A percentile compares a stretch with the other conserved stretches of the same genome.
These are phyloP conservation scores for Lycium ferocissimum DNA, from an alignment of 257 asterid species.

Conservation along the genomic window DNA sequence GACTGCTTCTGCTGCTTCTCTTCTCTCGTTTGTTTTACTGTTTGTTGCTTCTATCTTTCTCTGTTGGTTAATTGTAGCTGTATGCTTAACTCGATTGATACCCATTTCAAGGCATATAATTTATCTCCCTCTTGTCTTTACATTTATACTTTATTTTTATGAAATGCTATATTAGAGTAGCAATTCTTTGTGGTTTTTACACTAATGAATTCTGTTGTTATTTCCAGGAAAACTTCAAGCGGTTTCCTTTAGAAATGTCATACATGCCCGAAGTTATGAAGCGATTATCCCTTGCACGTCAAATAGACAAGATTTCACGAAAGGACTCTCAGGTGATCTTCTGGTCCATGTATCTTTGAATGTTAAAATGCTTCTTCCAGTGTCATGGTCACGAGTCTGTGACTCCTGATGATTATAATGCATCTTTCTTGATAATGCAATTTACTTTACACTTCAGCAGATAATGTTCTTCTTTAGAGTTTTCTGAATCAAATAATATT, in stretches of 20 bases:
- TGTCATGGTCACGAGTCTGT: neutral
- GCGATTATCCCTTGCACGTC: conserved; percentile 90
- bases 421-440: conserved; percentile 13
- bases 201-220: neutral
- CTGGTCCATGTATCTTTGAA: neutral
- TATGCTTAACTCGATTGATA: conserved; percentile 23
- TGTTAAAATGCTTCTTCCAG: neutral
- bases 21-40: neutral
- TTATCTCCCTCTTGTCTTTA: neutral
- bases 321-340: conserved; percentile 82
- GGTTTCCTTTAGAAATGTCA: conserved; percentile 80
- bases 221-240: conserved; percentile 83
- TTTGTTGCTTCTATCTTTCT: neutral
- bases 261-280: conserved; percentile 85
- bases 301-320: conserved; percentile 78
- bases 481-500: neutral
- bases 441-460: neutral
- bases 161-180: neutral
- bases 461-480: neutral
- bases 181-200: neutral
- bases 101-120: neutral
- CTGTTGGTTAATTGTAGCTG: neutral
- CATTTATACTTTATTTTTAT: neutral
- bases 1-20: neutral
- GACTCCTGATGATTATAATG: neutral